Percentiles rank a stretch among this genome's conserved stretches.
These are phyloP conservation scores for Pterulicium gracile DNA, from an alignment of 1,284 basidiomycete species.

Conservation along the genomic window DNA sequence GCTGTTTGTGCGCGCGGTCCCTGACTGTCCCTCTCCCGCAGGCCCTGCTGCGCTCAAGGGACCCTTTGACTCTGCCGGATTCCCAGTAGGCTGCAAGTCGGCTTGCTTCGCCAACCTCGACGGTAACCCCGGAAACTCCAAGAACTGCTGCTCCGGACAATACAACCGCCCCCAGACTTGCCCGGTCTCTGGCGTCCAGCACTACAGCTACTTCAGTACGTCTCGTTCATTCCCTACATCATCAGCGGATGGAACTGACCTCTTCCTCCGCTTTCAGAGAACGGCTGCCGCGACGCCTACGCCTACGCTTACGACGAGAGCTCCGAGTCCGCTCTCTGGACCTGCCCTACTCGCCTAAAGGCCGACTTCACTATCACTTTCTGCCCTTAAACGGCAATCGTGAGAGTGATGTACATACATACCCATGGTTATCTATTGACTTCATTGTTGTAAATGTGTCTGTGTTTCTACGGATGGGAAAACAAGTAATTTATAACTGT, in stretches of 20 bases:
- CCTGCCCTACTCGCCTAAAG: constrained; percentile 17
- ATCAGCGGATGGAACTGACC: background rate
- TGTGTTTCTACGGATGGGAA: too few species aligned
- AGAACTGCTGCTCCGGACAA: constrained; percentile 45
- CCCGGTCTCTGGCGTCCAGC: constrained; percentile 27
- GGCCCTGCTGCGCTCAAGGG: constrained; percentile 39
- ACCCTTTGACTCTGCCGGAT: constrained; percentile 38
- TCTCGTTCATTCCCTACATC: constrained; percentile 6
- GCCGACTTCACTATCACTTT: constrained; percentile 30
- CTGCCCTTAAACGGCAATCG: constrained; percentile 25
- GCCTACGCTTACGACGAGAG: constrained; percentile 36
- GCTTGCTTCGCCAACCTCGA: constrained; percentile 47
- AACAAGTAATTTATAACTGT: too few species aligned
- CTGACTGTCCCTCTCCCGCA: background rate
- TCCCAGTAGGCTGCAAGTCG: constrained; percentile 45
- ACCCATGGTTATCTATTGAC: too few species aligned
- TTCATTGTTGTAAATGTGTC: too few species aligned
- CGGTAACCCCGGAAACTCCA: constrained; percentile 33
- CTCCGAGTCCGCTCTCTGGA: constrained; percentile 28
- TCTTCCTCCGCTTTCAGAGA: constrained; percentile 17
- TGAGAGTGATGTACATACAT: too few species aligned
- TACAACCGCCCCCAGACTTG: constrained; percentile 33
- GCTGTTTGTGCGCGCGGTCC: background rate
- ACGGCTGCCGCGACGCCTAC: constrained; percentile 29
- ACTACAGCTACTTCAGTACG: constrained; percentile 37